phyloP scores from a whole-genome alignment of 2,329 filamentous ascomycete genomes.

The Xenoacremonium recifei region DNA sequence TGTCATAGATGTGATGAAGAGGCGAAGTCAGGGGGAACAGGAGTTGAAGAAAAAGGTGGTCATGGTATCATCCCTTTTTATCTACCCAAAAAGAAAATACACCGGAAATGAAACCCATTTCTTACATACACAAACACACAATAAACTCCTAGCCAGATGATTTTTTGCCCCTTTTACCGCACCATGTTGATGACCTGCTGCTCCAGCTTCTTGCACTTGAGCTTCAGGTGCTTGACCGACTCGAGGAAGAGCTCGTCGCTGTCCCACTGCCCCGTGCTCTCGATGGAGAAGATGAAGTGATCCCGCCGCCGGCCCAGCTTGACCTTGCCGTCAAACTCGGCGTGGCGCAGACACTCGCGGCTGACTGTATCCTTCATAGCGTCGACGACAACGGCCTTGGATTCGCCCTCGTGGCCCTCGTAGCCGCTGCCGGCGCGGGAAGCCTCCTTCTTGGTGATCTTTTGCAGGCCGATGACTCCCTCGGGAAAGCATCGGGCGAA shows the following conservation, averaged over 20 bases:
- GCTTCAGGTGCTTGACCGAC: constrained; percentile 78
- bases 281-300: constrained; percentile 96
- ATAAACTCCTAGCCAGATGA: constrained; percentile 20
- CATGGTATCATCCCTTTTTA: constrained; percentile 35
- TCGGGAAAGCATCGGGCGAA: constrained; percentile 86
- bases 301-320: constrained; percentile 86
- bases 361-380: constrained; percentile 94
- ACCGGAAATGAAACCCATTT: constrained; percentile 15
- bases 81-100: constrained; percentile 27
- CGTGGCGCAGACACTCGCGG: constrained; percentile 85
- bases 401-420: constrained; percentile 72
- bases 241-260: constrained; percentile 94
- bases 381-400: constrained; percentile 83
- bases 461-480: constrained; percentile 81
- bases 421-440: constrained; percentile 60
- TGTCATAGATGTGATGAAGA: constrained; percentile 30
- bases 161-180: constrained; percentile 35
- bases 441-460: constrained; percentile 67
- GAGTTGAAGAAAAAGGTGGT: constrained; percentile 19
- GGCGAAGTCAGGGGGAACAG: constrained; percentile 13
- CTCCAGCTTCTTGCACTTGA: constrained; percentile 76
- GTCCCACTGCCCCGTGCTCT: constrained; percentile 93
- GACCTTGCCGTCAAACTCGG: constrained; percentile 93
- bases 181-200: constrained; percentile 67
- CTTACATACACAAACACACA: no score